phyloP scores from a whole-genome alignment of 306 rosid species.

The Lagenaria siceraria region DNA sequence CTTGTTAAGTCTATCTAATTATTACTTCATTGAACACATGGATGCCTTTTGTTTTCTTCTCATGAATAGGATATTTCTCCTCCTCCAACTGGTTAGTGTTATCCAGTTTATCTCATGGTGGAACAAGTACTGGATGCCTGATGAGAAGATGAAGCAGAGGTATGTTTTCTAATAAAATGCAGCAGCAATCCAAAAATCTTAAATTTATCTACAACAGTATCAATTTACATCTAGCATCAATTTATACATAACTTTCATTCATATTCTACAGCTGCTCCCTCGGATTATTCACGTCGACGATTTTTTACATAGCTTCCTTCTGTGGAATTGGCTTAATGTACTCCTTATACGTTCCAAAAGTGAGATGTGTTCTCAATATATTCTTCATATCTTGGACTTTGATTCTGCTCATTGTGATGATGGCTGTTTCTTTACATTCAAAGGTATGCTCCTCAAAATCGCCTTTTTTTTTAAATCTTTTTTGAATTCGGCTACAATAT shows the following conservation, averaged over 20 bases:
- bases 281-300: slow-evolving; percentile 54
- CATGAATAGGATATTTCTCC: slow-evolving; percentile 33
- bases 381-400: slow-evolving; percentile 83
- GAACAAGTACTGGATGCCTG: slow-evolving; percentile 81
- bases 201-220: not conserved
- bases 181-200: not conserved
- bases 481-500: not conserved
- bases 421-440: slow-evolving; percentile 55
- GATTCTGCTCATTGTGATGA: slow-evolving; percentile 57
- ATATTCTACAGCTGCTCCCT: slow-evolving; percentile 54
- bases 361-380: slow-evolving; percentile 55
- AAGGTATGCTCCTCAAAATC: slow-evolving; percentile 34
- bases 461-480: not conserved
- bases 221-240: not conserved
- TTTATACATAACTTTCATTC: not conserved
- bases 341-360: slow-evolving; percentile 31
- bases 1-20: not conserved
- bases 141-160: slow-evolving; percentile 52
- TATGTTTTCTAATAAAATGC: not conserved
- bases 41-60: not conserved
- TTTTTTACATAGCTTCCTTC: slow-evolving; percentile 52
- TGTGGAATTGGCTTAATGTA: slow-evolving; percentile 55
- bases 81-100: slow-evolving; percentile 65
- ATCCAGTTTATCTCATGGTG: slow-evolving; percentile 79
- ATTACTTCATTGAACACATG: not conserved